Base-by-base conservation (phyloP, 176 grass and related monocot genomes). In the Oryza longistaminata region DNA sequence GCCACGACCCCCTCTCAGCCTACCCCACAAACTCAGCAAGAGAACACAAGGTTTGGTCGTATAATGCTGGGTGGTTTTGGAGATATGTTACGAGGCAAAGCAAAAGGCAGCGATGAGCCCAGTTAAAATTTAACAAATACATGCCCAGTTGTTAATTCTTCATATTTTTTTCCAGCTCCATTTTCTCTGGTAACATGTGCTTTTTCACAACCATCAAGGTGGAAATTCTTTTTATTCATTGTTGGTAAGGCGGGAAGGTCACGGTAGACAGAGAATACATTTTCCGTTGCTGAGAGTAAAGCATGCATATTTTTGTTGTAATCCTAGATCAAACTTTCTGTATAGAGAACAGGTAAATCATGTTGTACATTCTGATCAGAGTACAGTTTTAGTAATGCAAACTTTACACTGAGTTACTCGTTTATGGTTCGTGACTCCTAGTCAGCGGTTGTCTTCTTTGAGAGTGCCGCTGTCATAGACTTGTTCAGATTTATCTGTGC, bases 51-150 rank as follows among this genome's bases (percentile, higher is more conserved):
- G 22, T 98, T 98, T 68, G 78, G 89, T 66, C 89, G 89, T 55
- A 98, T 98, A 58, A 95, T 95, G 89, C 88, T 91, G 76, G 85
- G 93, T 48, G 92, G 93, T 6, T 98, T 98, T 42, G 89, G 95
- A 45, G 95, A 98, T 65, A 95, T 98, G 85, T 88, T 95, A 45
- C 85, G 93, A 31, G 91, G 83, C 53, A 98, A 92, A 93, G 86
- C 83, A 62, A 95, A 93, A 65, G 74, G 77, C 19, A 50, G 17
- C 33, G 93, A 95, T 49, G 93, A 90, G 75, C 40, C 84, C 64
- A 61, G 76, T 58, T 90, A 68, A 88, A 87, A 79, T 74, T 49
- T 53, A 55, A 66, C 55, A 71, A 80, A 33, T 81, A 68, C 50
- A 85, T 25, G 34, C 12, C 31, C 46, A 27, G 50, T 21, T 81